phyloP scores from a whole-genome alignment of 352 stramenopile genomes.

The Elongisporangium prolatum region DNA sequence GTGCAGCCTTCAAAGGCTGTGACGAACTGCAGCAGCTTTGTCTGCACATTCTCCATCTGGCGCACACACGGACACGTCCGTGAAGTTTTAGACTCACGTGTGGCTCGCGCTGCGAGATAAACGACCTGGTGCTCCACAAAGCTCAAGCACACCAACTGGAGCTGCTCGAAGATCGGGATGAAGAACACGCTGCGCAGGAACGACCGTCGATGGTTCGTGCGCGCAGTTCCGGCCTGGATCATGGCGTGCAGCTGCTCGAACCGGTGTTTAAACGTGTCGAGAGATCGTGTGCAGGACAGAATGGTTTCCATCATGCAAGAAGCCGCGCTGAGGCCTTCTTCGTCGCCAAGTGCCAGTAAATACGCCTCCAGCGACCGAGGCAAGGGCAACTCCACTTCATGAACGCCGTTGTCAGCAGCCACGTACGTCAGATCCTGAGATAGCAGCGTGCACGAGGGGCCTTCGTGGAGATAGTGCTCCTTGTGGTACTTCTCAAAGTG shows the following conservation, averaged over 20 bases:
- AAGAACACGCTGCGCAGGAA: conserved; percentile 49
- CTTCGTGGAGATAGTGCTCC: background rate
- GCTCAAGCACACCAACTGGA: conserved; percentile 34
- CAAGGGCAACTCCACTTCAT: conserved; percentile 3
- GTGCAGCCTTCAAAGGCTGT: conserved; percentile 66
- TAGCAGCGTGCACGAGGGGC: background rate
- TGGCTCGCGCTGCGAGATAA: conserved; percentile 12
- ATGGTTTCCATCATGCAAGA: conserved; percentile 61
- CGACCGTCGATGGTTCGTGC: conserved; percentile 57
- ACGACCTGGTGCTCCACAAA: conserved; percentile 50
- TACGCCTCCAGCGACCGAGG: conserved; percentile 22
- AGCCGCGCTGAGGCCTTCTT: conserved; percentile 52
- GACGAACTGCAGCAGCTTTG: conserved; percentile 60
- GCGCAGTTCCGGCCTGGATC: conserved; percentile 31
- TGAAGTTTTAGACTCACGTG: background rate
- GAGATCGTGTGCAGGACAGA: conserved; percentile 30
- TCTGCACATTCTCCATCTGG: conserved; percentile 42
- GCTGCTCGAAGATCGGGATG: conserved; percentile 35
- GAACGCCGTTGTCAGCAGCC: conserved; percentile 1
- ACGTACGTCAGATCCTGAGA: conserved; percentile 7
- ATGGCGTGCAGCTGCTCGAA: conserved; percentile 26
- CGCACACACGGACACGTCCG: conserved; percentile 9
- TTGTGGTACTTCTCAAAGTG: background rate
- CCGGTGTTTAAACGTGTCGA: conserved; percentile 25
- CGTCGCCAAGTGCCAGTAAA: conserved; percentile 41